Conservation (phyloP, 768 basidiomycete species). For the Astraeus odoratus region DNA sequence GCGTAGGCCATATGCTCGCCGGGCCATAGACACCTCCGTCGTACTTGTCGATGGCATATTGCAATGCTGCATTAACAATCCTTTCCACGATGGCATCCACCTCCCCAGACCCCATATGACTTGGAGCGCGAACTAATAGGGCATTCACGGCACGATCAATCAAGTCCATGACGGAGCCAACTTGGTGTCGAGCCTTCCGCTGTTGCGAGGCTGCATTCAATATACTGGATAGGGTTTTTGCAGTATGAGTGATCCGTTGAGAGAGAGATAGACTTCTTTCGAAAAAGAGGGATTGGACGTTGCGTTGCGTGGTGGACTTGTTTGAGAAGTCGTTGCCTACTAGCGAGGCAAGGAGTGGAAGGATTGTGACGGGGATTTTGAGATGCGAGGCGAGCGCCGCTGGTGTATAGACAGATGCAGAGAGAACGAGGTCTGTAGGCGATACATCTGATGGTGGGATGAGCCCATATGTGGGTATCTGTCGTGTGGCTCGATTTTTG, state of each 20-base stretch:
- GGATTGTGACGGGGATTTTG: constrained; percentile 58
- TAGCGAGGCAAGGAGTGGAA: constrained; percentile 72
- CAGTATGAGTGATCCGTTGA: constrained; percentile 64
- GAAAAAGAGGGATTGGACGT: constrained; percentile 61
- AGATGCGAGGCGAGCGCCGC: constrained; percentile 54
- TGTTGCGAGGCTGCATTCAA: constrained; percentile 43
- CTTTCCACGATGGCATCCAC: constrained; percentile 57
- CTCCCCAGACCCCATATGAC: constrained; percentile 51
- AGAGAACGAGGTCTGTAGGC: constrained; percentile 40
- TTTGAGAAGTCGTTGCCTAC: constrained; percentile 78
- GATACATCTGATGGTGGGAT: constrained; percentile 44
- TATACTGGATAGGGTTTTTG: constrained; percentile 48
- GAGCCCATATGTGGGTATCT: constrained; percentile 25
- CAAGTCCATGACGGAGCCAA: constrained; percentile 70
- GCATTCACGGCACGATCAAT: constrained; percentile 61
- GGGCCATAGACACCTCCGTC: constrained; percentile 34
- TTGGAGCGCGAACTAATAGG: constrained; percentile 45
- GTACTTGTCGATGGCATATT: constrained; percentile 67
- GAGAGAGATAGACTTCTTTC: constrained; percentile 46
- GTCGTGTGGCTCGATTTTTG: constrained; percentile 35
- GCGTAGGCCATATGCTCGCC: constrained; percentile 45
- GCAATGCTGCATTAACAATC: constrained; percentile 66
- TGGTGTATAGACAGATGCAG: constrained; percentile 56
- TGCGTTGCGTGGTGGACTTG: constrained; percentile 39
- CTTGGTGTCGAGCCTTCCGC: constrained; percentile 45